Evolutionary conservation across 305 asterid genomes (phyloP).

Genomic region (Fraxinus sp.): DNA sequence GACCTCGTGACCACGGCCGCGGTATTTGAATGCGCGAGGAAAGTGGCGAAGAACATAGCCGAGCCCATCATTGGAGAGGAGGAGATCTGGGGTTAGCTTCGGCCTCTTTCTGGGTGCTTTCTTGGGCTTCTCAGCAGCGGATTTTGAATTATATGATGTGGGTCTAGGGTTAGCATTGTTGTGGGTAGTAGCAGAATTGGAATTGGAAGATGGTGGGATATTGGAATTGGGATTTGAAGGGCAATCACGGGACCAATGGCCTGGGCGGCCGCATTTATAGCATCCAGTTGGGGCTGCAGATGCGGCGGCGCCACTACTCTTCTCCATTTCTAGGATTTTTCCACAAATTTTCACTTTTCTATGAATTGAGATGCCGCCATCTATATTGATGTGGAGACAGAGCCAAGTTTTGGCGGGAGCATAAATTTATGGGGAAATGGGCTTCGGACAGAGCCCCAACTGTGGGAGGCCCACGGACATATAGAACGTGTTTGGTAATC

Average conservation of each 20-base stretch:
- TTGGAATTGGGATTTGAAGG: conserved; percentile 46
- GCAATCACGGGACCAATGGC: conserved; percentile 97
- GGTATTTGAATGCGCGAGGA: conserved; percentile 72
- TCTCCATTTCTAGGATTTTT: conserved; percentile 33
- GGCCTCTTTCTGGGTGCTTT: conserved; percentile 61
- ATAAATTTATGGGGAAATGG: neutral
- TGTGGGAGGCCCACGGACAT: neutral
- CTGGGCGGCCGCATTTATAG: conserved; percentile 93
- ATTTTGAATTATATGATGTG: neutral
- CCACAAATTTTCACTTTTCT: neutral
- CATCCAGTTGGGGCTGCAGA: conserved; percentile 83
- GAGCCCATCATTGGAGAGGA: conserved; percentile 74
- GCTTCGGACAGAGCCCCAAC: neutral
- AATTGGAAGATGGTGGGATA: conserved; percentile 24
- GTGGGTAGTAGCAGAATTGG: conserved; percentile 14
- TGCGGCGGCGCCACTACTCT: conserved; percentile 38
- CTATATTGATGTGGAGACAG: neutral
- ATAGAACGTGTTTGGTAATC: too few species aligned
- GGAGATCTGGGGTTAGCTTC: conserved; percentile 78
- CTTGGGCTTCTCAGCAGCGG: conserved; percentile 42
- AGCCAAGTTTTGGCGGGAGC: neutral
- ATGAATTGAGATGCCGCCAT: neutral
- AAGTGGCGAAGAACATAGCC: conserved; percentile 85
- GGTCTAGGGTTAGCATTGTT: neutral
- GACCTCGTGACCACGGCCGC: conserved; percentile 91